Evolutionary conservation across 139 green algal species (phyloP), one percentile per base, ranked within the genome.

Genomic region (Chlamydomonas urium): DNA sequence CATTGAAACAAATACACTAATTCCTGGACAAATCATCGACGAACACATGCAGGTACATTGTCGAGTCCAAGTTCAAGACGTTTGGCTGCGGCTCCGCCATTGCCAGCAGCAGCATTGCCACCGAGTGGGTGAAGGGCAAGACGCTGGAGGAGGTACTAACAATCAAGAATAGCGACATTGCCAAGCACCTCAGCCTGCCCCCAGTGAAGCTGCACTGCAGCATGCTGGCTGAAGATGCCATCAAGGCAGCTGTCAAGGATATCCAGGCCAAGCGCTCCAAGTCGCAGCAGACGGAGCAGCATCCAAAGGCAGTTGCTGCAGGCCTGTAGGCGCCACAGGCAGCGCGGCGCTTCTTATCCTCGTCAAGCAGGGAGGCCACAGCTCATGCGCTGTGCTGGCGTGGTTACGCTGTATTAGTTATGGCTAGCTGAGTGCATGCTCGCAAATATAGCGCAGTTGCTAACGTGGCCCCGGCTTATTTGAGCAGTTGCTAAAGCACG

Each of bases 181-280:
- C 95, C 38, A 97, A 98, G 86, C 95, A 99, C 80, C 81, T 99
- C 19, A 93, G 80, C 71, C 84, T 99, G 67, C 95, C 95, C 1
- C 95, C 96, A 1, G 95, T 99, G 37, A 99, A 98, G 91, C 86
- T 99, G 74, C 95, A 99, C 85, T 99, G 95, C 90, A 92, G 80
- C 65, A 99, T 99, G 95, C 88, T 99, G 66, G 95, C 94, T 31
- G 90, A 95, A 76, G 90, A 95, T 65, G 90, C 90, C 37, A 96
- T 95, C 78, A 93, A 85, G 73, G 94, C 94, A 21, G 94, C 94
- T 0, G 91, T 99, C n/a, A 93, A 92, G 75, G 94, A 99, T 71
- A 87, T 96, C 61, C 87, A 94, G 80, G 82, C 74, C 0, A 97
- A 97, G 85, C 71, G 83, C 0, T 28, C 65, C n/a, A 17, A 26